Percentiles rank a stretch among this genome's conserved stretches.
Conservation (phyloP, 169 alveolate species). For the Plasmodium sp. region DNA sequence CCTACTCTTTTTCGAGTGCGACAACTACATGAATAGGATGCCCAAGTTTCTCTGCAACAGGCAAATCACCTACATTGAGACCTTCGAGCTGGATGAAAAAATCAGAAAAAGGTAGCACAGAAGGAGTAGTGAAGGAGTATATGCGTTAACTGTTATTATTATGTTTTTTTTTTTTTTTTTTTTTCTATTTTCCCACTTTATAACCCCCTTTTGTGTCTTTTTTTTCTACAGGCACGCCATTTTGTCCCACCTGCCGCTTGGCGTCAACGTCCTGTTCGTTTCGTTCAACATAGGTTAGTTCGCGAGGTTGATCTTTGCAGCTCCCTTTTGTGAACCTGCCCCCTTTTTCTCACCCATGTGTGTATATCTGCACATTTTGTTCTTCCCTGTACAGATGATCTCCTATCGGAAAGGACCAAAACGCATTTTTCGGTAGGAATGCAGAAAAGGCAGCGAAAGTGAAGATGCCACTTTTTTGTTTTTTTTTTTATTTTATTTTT, state of each 20-base stretch:
- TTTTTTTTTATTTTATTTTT: background rate
- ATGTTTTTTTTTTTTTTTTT: no score
- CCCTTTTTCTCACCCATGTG: background rate
- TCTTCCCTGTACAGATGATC: conserved; percentile 15
- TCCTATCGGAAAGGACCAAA: conserved; percentile 43
- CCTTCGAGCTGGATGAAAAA: conserved; percentile 60
- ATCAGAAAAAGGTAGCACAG: conserved; percentile 30
- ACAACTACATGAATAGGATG: conserved; percentile 25
- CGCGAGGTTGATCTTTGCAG: background rate
- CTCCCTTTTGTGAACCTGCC: background rate
- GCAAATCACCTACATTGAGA: conserved; percentile 45
- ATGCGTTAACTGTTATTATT: no score
- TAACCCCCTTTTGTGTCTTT: background rate
- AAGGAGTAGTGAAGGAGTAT: background rate
- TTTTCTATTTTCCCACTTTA: background rate
- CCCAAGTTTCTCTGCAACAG: conserved; percentile 48
- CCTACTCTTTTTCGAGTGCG: conserved; percentile 39
- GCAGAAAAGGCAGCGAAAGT: background rate
- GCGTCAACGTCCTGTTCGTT: conserved; percentile 38
- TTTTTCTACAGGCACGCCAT: background rate
- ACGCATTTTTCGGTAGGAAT: conserved; percentile 32
- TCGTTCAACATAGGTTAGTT: conserved; percentile 39
- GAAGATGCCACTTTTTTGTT: background rate
- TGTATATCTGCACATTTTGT: background rate
- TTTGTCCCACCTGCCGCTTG: conserved; percentile 51